Evolutionary conservation across 331 rosid genomes (phyloP).

Genomic region (Malus hybrid): DNA sequence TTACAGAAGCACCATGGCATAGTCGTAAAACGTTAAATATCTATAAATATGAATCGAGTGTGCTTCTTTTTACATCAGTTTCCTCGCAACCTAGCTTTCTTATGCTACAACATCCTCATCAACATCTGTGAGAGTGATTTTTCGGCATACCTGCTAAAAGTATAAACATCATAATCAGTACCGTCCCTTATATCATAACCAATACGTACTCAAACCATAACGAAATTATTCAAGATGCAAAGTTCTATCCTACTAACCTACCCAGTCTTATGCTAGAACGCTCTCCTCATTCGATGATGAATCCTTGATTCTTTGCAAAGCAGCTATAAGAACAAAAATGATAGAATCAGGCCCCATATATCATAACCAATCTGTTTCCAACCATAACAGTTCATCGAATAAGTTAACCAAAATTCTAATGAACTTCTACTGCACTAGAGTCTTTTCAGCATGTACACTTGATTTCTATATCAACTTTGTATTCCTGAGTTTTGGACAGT

Average conservation of each 20-base stretch:
- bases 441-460: neutral
- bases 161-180: neutral
- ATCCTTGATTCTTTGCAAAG: conserved; percentile 24
- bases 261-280: conserved; percentile 18
- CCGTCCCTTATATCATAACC: neutral
- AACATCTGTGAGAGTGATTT: conserved; percentile 17
- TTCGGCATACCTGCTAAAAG: conserved; percentile 20
- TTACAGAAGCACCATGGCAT: neutral
- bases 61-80: conserved; percentile 15
- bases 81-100: conserved; percentile 11
- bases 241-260: neutral
- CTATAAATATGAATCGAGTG: neutral
- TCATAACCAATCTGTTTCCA: neutral
- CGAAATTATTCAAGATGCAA: neutral
- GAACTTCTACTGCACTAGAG: neutral
- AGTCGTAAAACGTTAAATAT: neutral
- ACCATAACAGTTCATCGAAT: neutral
- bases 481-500: neutral
- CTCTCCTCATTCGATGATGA: conserved; percentile 27
- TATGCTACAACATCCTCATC: conserved; percentile 31
- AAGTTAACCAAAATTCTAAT: no score
- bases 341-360: neutral
- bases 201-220: neutral
- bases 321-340: conserved; percentile 23
- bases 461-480: neutral